Conservation (phyloP, 2,329 filamentous ascomycete genomes). For the Penicillium oxalicum region DNA sequence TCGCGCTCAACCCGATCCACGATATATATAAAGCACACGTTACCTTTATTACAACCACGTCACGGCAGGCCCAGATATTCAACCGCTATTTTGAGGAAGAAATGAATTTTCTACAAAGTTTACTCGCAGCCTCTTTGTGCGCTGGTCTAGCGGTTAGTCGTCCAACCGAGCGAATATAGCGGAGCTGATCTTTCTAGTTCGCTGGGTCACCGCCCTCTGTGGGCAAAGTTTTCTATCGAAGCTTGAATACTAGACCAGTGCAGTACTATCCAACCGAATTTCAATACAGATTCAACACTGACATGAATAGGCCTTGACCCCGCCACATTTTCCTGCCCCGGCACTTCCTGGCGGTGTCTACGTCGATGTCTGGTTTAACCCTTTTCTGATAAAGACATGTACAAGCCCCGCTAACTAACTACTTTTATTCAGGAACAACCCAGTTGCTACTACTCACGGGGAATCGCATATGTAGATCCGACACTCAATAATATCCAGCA, state of each 20-base stretch:
- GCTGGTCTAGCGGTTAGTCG: neutral
- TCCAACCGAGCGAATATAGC: neutral
- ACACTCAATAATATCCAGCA: neutral
- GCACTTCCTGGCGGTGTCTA: neutral
- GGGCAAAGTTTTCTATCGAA: neutral
- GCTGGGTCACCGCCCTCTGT: neutral
- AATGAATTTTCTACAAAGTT: neutral
- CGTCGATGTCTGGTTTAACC: neutral
- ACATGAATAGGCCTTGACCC: neutral
- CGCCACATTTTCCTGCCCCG: neutral
- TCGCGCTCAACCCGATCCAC: neutral
- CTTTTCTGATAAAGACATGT: neutral
- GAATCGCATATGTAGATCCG: conserved; percentile 1
- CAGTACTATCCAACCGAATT: neutral
- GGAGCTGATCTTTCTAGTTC: neutral
- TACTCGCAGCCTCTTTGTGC: neutral
- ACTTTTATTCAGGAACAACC: neutral
- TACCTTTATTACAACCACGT: neutral
- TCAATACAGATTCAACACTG: neutral
- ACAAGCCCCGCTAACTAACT: neutral
- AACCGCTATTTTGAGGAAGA: neutral
- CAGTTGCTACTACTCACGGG: neutral
- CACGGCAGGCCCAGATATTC: neutral
- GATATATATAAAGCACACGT: neutral
- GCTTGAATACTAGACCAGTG: neutral